Base-by-base conservation (phyloP, 495 filamentous ascomycete genomes). In the Penicillium robsamsonii region DNA sequence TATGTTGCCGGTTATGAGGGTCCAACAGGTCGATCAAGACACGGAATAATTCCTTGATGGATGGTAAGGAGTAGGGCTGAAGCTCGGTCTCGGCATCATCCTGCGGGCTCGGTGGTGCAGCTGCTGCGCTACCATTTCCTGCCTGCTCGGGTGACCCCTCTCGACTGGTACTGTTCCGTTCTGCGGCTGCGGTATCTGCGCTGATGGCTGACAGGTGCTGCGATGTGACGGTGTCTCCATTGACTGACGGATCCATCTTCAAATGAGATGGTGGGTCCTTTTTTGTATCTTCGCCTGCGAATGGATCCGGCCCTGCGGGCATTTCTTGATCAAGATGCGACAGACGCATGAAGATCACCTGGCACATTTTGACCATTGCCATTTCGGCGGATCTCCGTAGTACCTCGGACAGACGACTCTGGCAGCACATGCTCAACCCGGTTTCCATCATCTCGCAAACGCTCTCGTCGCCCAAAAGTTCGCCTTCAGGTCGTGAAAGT, bases 381-480 rank as follows among this genome's bases (percentile, higher is more conserved):
- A 96, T 94, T 69, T 99, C 94, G 2, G 95, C 95, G 22, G 91
- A 93, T 57, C 92, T 81, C 51, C 92, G 82, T 17, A 99, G 78
- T 10, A 97, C 84, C 63, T 97, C 94, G 17, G 94, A 96, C 48
- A 99, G 81, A 47, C 92, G 84, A 53, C 86, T 84, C 72, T 97
- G 91, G 54, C 92, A 97, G 74, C 94, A 99, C 83, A 99, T 97
- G 68, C 92, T 96, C 58, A 99, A 70, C 4, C 92, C 95, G 5
- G 90, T 92, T 71, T 96, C 94, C 94, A 99, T 97, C 94, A 99
- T 97, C 66, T 96, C 90, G 66, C 94, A 99, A 11, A 99, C 90
- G 66, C 92, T 97, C 74, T 96, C 92, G 63, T 99, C 94, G 31
- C 93, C 92, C 4, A 96, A 81, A 3, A 97, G 78, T 54, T 92